Percentiles rank a stretch among this genome's conserved stretches.
Evolutionary conservation across 140 eudicot genomes (phyloP).

Genomic region (Ambrosia hybrid): DNA sequence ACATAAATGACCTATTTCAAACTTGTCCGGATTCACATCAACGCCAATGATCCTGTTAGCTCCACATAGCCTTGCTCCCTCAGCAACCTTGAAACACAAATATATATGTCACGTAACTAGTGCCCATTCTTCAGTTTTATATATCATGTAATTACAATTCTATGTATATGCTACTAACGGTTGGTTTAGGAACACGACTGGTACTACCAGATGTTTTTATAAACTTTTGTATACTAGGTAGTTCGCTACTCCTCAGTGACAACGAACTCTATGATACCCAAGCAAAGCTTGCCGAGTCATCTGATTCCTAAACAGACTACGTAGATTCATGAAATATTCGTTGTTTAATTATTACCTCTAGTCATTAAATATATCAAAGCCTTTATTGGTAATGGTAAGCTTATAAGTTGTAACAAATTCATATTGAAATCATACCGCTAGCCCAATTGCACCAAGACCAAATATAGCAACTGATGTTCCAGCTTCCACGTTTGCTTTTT

Average conservation of each 20-base stretch:
- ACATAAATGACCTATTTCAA: slow-evolving; percentile 49
- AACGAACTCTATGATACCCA: too few species aligned
- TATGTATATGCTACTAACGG: too few species aligned
- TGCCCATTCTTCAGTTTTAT: too few species aligned
- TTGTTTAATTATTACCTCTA: not conserved
- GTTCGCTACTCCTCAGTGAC: too few species aligned
- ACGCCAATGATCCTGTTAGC: slow-evolving; percentile 80
- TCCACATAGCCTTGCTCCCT: slow-evolving; percentile 87
- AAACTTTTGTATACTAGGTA: too few species aligned
- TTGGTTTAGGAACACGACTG: too few species aligned
- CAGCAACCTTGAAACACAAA: slow-evolving; percentile 59
- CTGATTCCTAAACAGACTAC: too few species aligned
- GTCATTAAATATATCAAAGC: not conserved
- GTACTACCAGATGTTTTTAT: too few species aligned
- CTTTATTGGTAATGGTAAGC: not conserved
- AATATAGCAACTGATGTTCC: slow-evolving; percentile 89
- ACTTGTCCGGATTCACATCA: slow-evolving; percentile 73
- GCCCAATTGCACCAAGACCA: slow-evolving; percentile 85
- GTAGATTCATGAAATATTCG: not conserved
- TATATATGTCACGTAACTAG: not conserved
- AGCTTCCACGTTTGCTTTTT: slow-evolving; percentile 66
- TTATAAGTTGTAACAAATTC: not conserved
- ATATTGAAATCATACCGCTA: slow-evolving; percentile 56
- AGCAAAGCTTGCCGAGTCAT: too few species aligned
- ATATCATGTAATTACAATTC: too few species aligned